Conservation (phyloP, 163 green algal species). For the Scenedesmus sp. region DNA sequence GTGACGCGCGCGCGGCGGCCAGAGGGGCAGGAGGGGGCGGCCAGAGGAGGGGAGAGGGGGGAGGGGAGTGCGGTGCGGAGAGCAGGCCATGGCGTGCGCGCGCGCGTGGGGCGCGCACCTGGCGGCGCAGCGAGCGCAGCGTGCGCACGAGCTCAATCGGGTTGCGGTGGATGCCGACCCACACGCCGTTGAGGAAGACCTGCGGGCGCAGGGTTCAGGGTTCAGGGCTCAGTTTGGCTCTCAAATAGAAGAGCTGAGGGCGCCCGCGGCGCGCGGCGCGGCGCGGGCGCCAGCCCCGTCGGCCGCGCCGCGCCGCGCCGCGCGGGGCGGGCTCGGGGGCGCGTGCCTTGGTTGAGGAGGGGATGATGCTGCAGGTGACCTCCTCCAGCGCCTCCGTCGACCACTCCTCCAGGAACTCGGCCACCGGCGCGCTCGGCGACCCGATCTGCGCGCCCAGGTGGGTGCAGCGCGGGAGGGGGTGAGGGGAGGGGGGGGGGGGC, state of each 20-base stretch:
- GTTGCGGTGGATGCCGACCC: conserved; percentile 94
- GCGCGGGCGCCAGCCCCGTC: too few relatives aligned
- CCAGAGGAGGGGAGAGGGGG: too few relatives aligned
- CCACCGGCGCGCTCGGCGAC: conserved; percentile 78
- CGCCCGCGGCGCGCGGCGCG: too few relatives aligned
- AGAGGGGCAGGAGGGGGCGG: too few relatives aligned
- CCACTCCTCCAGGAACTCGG: conserved; percentile 96
- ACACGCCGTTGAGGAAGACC: conserved; percentile 97
- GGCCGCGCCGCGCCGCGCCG: too few relatives aligned
- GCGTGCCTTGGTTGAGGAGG: conserved; percentile 57
- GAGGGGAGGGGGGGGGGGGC: too few relatives aligned
- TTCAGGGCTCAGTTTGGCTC: not conserved
- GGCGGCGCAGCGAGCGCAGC: conserved; percentile 86
- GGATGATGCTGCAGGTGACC: conserved; percentile 85
- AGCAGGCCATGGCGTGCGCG: too few relatives aligned
- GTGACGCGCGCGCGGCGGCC: not conserved
- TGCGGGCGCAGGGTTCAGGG: too few relatives aligned
- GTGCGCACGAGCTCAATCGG: conserved; percentile 88
- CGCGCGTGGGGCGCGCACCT: not conserved
- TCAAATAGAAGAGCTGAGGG: too few relatives aligned
- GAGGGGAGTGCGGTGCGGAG: too few relatives aligned
- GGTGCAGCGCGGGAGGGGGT: too few relatives aligned
- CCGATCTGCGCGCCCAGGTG: conserved; percentile 63
- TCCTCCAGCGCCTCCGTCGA: conserved; percentile 94
- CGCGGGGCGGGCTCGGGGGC: too few relatives aligned